Percentiles rank a stretch among this genome's conserved stretches.
phyloP scores from a whole-genome alignment of 352 stramenopile genomes.

The Globisporangium splendens region DNA sequence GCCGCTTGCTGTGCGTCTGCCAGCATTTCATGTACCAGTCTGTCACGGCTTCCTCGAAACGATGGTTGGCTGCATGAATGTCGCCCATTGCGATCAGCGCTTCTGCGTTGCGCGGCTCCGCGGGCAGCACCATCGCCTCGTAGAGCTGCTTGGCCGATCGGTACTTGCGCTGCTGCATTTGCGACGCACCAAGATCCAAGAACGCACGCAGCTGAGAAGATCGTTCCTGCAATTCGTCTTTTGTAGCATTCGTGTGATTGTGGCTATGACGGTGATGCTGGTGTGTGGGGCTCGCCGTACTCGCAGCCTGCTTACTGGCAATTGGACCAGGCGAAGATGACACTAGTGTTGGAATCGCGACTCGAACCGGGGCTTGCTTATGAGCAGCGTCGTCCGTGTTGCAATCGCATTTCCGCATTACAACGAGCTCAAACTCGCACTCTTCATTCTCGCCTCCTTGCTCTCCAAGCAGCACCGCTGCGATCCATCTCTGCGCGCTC shows the following conservation, averaged over 20 bases:
- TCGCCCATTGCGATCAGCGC: constrained; percentile 50
- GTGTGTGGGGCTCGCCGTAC: neutral
- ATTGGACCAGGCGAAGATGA: neutral
- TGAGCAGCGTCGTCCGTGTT: neutral
- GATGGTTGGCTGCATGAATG: constrained; percentile 42
- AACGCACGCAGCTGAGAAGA: constrained; percentile 13
- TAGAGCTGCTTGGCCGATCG: constrained; percentile 45
- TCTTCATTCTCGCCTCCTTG: constrained; percentile 1
- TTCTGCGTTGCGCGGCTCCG: constrained; percentile 36
- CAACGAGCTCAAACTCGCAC: constrained; percentile 39
- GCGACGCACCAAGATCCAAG: constrained; percentile 33
- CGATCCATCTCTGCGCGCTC: constrained; percentile 5
- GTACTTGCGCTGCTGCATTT: constrained; percentile 48
- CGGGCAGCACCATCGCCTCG: constrained; percentile 33
- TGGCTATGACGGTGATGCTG: neutral
- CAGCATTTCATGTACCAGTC: constrained; percentile 49
- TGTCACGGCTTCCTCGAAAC: constrained; percentile 30
- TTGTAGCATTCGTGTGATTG: no score
- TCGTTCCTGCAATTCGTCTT: neutral
- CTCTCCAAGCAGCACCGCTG: neutral
- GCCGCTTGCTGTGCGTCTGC: constrained; percentile 17
- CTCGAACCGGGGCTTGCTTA: neutral
- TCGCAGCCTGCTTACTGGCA: neutral
- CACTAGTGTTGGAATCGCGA: neutral
- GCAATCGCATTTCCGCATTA: constrained; percentile 15